phyloP scores from a whole-genome alignment of 495 filamentous ascomycete genomes.

The Trypethelium eluteriae region DNA sequence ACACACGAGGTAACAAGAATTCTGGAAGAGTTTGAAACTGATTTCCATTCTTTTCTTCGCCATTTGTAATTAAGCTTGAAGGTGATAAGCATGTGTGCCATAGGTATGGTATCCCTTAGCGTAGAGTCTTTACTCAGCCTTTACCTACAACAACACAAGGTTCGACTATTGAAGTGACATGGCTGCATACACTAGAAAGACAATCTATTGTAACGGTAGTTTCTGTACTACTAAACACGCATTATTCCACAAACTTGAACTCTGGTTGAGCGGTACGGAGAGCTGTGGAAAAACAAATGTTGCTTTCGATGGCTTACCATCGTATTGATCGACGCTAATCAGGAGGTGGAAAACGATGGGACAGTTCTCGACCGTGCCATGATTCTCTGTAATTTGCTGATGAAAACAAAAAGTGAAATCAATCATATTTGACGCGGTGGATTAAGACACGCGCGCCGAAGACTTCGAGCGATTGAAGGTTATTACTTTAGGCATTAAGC shows the following conservation, averaged over 20 bases:
- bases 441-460: neutral
- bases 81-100: neutral
- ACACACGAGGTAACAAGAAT: neutral
- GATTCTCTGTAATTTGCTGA: neutral
- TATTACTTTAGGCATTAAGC: neutral
- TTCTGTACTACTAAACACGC: neutral
- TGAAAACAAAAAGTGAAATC: neutral
- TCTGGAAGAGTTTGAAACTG: conserved; percentile 9
- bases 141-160: too few relatives aligned
- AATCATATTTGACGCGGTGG: neutral
- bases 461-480: neutral
- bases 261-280: neutral
- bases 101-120: neutral
- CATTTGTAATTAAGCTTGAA: neutral
- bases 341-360: too few relatives aligned
- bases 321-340: too few relatives aligned
- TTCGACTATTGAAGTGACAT: too few relatives aligned
- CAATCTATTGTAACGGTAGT: neutral
- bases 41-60: neutral
- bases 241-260: neutral
- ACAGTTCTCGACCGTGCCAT: too few relatives aligned
- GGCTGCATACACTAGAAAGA: neutral
- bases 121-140: too few relatives aligned
- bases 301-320: too few relatives aligned
- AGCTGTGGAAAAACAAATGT: neutral